phyloP scores from a whole-genome alignment of 106 monocot species.

The Allium cepa region DNA sequence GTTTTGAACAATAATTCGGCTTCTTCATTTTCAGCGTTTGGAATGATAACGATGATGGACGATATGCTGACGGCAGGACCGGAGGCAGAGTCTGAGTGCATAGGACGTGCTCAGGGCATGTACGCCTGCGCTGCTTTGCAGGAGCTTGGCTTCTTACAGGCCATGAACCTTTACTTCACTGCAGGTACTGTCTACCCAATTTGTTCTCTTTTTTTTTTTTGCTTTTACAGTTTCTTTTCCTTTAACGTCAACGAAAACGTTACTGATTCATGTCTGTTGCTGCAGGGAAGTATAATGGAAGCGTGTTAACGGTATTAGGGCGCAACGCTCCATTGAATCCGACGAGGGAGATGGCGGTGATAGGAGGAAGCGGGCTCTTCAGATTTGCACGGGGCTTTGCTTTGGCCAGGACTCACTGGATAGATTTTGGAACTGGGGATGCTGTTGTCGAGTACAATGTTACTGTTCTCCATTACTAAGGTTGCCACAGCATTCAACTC shows the following conservation, averaged over 20 bases:
- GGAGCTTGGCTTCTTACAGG: neutral
- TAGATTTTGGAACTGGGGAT: slow-evolving; percentile 6
- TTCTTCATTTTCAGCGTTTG: neutral
- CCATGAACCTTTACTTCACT: slow-evolving; percentile 11
- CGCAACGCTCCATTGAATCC: neutral
- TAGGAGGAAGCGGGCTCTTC: slow-evolving; percentile 30
- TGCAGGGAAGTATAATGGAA: slow-evolving; percentile 20
- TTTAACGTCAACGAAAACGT: no score
- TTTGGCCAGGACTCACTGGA: slow-evolving; percentile 6
- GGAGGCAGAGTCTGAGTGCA: neutral
- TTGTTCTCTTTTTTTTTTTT: no score
- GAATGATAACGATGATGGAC: slow-evolving; percentile 12
- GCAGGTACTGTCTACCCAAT: neutral
- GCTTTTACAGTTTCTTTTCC: no score
- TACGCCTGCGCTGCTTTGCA: slow-evolving; percentile 14
- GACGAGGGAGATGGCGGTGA: slow-evolving; percentile 27
- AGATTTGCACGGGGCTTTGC: slow-evolving; percentile 20
- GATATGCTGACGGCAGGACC: slow-evolving; percentile 35
- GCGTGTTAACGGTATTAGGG: slow-evolving; percentile 18
- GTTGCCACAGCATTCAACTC: no score
- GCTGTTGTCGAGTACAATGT: slow-evolving; percentile 16
- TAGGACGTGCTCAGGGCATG: slow-evolving; percentile 33
- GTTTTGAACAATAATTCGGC: no score
- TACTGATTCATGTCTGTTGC: no score
- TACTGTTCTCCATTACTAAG: slow-evolving; percentile 3